Evolutionary conservation across 2,329 filamentous ascomycete genomes (phyloP), one percentile per base, ranked within the genome.

Genomic region (Dactylonectria estremocensis): DNA sequence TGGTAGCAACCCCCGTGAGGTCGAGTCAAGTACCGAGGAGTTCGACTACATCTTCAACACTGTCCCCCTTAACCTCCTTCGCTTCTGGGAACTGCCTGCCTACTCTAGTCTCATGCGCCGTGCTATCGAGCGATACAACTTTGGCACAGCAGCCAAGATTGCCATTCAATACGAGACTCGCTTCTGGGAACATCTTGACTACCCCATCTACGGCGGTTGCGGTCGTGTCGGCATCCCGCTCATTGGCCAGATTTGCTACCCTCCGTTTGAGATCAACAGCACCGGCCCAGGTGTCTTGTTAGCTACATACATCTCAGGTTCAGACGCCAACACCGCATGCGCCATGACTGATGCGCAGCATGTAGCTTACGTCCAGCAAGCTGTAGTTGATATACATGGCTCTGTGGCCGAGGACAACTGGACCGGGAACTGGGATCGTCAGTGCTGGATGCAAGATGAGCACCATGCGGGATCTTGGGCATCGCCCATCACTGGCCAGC

Each of bases 391-490:
- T 20, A 33, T 75, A 1, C 60, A 76, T 54, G 73, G 76, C 1
- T 73, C 81, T 0, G 77, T 88, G 18, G 88, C 86, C 0, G 78
- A 81, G 0, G 83, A 90, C 60, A 84, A 90, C 69, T 91, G 83
- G 72, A 90, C 88, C 0, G 89, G 88, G 3, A 81, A 83, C 68
- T 90, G 86, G 66, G 83, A 88, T n/a, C 83, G 89, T 0, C 85
- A 86, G 50, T 90, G 88, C 76, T 91, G 89, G 89, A 83, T 87
- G 64, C 74, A 82, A 1, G 86, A 90, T 49, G 84, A 87, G 70
- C 84, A 87, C 62, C 85, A 89, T 66, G 87, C 85, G 1, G 88
- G 87, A 24, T 85, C 86, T 2, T 91, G 88, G 85, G 83, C 85
- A 0, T 73, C 79, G 28, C 88, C 88, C 1, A 76, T 81, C 0